These are phyloP conservation scores for Aegilops longissima DNA, from an alignment of 176 grass and related monocot genomes.

Conservation along the genomic window DNA sequence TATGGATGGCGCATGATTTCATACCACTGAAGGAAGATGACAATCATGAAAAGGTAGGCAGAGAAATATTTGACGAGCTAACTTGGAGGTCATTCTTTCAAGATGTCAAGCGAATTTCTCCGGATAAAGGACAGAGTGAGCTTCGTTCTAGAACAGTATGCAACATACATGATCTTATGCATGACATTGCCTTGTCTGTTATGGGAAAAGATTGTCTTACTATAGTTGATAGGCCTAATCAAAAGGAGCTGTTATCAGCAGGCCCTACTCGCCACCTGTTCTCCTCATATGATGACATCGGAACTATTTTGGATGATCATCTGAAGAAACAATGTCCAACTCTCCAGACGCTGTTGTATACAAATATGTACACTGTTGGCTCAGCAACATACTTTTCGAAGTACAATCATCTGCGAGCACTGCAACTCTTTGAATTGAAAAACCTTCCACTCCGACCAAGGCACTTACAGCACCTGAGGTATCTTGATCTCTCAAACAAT, in stretches of 20 bases:
- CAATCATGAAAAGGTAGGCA: not conserved
- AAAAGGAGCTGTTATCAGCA: not conserved
- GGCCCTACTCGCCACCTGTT: not conserved
- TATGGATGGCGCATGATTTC: constrained; percentile 32
- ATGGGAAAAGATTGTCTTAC: constrained; percentile 8
- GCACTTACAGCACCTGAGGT: not conserved
- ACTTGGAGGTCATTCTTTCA: constrained; percentile 32
- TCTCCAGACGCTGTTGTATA: not conserved
- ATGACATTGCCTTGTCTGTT: not conserved
- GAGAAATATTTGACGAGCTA: not conserved
- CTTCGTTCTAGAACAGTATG: not conserved
- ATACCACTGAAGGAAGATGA: not conserved
- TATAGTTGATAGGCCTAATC: not conserved
- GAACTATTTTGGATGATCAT: not conserved
- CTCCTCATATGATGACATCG: rapidly evolving
- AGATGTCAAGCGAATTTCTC: not conserved
- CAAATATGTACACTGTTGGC: rapidly evolving
- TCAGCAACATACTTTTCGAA: not conserved
- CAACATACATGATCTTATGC: constrained; percentile 36
- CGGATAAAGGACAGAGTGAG: rapidly evolving
- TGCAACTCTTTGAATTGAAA: rapidly evolving
- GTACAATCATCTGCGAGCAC: not conserved
- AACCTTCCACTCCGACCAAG: not conserved
- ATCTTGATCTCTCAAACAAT: not conserved
- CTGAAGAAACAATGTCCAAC: not conserved